phyloP scores from a whole-genome alignment of 352 stramenopile species.

The Pythium sp. region DNA sequence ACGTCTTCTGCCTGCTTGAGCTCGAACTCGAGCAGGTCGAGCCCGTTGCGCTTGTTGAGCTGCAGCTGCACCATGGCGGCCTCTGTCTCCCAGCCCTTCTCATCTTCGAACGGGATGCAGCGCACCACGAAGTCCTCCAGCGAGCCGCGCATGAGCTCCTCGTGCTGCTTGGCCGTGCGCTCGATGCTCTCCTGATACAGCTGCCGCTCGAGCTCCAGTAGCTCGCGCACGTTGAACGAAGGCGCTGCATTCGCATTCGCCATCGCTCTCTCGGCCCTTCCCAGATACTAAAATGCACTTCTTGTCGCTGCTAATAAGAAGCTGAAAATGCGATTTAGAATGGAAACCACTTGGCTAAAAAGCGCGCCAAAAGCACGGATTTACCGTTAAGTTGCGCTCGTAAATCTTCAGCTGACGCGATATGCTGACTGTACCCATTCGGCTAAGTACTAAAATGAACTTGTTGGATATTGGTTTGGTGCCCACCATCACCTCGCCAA shows the following conservation, averaged over 20 bases:
- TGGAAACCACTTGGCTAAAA: not conserved
- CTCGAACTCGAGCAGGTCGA: slow-evolving; percentile 71
- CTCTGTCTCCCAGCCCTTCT: slow-evolving; percentile 43
- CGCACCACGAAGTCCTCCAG: slow-evolving; percentile 62
- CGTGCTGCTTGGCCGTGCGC: slow-evolving; percentile 43
- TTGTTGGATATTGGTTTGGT: not conserved
- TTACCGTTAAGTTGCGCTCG: not conserved
- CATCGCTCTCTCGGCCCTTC: slow-evolving; percentile 1
- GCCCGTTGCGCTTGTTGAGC: slow-evolving; percentile 51
- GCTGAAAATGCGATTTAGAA: no score
- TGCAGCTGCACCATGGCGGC: slow-evolving; percentile 49
- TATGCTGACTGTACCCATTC: no score
- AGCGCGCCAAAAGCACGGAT: not conserved
- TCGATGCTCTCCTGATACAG: slow-evolving; percentile 86
- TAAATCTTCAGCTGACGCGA: not conserved
- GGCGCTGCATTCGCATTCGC: not conserved
- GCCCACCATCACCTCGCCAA: no score
- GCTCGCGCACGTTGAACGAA: slow-evolving; percentile 60
- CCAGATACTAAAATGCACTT: not conserved
- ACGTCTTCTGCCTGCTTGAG: slow-evolving; percentile 70
- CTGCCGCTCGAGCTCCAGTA: slow-evolving; percentile 78
- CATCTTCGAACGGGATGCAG: slow-evolving; percentile 57
- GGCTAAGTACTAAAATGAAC: not conserved
- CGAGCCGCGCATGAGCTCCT: slow-evolving; percentile 38
- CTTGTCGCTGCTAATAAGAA: no score